Evolutionary conservation across 257 asterid species (phyloP), one percentile per base, ranked within the genome.

Genomic region (Nicotiana undulata): DNA sequence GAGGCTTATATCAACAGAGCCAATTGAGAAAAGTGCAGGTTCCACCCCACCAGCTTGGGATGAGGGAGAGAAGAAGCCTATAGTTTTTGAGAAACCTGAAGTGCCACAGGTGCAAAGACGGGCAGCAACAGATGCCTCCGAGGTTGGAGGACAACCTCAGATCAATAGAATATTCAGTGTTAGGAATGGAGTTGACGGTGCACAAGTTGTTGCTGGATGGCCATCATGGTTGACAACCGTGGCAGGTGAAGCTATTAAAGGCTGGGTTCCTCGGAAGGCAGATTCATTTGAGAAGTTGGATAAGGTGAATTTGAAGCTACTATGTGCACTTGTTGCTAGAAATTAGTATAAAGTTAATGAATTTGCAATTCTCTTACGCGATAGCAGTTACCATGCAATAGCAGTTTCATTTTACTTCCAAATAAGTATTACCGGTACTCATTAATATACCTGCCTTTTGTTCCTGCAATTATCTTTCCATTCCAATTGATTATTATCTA

Each of bases 201-300:
- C 97, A 20, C 98, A 94, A 83, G 88, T 87, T 56, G 93, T 86
- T 76, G 97, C 97, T 28, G 98, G 98, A 70, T 94, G 98, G 98
- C 98, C 98, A 8, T 85, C 95, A 0, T 94, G 98, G 97, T 82
- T 94, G 76, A 88, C 93, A 77, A 90, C 94, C 11, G 96, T 87
- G 75, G 98, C 98, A 51, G 97, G 98, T 78, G 98, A 94, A 87
- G 98, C 98, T 53, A 89, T 94, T 84, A 93, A 92, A 87, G 98
- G 98, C 72, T 93, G 98, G 98, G 63, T 92, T 81, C 98, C 98
- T 82, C 87, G 97, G 79, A 90, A 88, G 79, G 97, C 92, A 26
- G 98, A 94, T n/a, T 90, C 98, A 0, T 94, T 92, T 66, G 97
- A 94, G 90, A 94, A 91, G 88, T 83, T 94, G 87, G 98, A 94